Percentiles rank a stretch among this genome's conserved stretches.
These are phyloP conservation scores for Nothophoma quercina DNA, from an alignment of 2,329 filamentous ascomycete species.

Conservation along the genomic window DNA sequence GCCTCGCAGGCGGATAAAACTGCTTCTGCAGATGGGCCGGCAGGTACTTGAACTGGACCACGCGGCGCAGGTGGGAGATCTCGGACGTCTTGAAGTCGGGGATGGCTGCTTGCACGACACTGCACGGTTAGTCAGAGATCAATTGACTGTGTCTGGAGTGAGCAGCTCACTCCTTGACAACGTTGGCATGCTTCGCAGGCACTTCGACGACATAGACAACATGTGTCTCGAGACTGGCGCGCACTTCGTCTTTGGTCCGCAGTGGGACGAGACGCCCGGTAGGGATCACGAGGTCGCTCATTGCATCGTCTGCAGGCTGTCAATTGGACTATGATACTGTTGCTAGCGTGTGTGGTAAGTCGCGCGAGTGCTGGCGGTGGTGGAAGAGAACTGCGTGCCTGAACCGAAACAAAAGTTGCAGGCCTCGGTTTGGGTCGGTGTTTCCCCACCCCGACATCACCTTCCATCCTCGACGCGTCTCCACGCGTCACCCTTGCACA, in stretches of 20 bases:
- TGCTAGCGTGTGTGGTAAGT: slow-evolving; percentile 11
- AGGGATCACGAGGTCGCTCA: slow-evolving; percentile 31
- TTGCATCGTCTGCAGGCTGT: slow-evolving; percentile 30
- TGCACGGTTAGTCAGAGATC: slow-evolving; percentile 39
- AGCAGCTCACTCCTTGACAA: slow-evolving; percentile 71
- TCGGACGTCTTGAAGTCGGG: slow-evolving; percentile 54
- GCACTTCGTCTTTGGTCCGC: slow-evolving; percentile 60
- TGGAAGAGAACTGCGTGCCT: slow-evolving; percentile 3
- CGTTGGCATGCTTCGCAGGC: slow-evolving; percentile 74
- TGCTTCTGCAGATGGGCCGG: slow-evolving; percentile 64
- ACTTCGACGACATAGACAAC: slow-evolving; percentile 75
- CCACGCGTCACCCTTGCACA: slow-evolving; percentile 7
- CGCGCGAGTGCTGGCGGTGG: slow-evolving; percentile 2
- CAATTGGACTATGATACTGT: slow-evolving; percentile 8
- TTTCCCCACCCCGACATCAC: slow-evolving; percentile 9
- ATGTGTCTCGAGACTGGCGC: slow-evolving; percentile 61
- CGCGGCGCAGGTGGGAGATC: slow-evolving; percentile 72
- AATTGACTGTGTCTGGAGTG: slow-evolving; percentile 17
- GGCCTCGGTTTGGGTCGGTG: slow-evolving; percentile 18
- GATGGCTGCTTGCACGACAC: slow-evolving; percentile 55
- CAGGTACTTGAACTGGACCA: slow-evolving; percentile 74
- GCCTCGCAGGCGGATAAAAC: slow-evolving; percentile 42
- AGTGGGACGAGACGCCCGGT: slow-evolving; percentile 48
- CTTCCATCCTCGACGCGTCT: slow-evolving; percentile 5
- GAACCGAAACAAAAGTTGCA: slow-evolving; percentile 13